Base-by-base conservation (phyloP, 495 filamentous ascomycete genomes). In the Xylaria nigripes region DNA sequence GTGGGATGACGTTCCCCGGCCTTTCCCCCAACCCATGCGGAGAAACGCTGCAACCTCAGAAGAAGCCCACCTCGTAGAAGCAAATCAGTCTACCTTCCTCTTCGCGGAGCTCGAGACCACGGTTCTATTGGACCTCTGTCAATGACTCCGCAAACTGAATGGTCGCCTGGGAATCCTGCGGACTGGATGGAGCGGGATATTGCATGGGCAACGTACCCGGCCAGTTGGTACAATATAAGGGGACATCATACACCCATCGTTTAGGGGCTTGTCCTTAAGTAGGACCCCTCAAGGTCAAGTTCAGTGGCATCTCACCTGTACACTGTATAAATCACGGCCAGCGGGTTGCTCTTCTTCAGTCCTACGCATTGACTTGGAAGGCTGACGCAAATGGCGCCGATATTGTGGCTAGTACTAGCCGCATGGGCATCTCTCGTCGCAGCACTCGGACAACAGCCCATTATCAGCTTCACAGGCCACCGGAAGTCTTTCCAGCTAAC, bases 391-490 rank as follows among this genome's bases (percentile, higher is more conserved):
- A 54, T 54, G 51, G 23, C 24, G 5, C 42, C 51, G 25, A 19
- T 54, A 13, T 9, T 24, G 23, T 55, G 46, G 53, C 29, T 55
- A 6, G 53, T 38, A 5, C 38, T 55, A 25, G 38, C 46, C 53
- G 29, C 29, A 19, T 55, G 45, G 53, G 53, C 56, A 27, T 48
- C 65, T 22, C 50, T 71, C 38, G 69, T 66, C 10, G 44, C 65
- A 36, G 78, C 76, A 1, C 68, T 84, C 23, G 81, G 79, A 42
- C 81, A 83, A 59, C 72, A 82, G 62, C 65, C 68, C 47, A 77
- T 79, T 36, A 72, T 86, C 58, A 70, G 71, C 27, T 79, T 81
- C 49, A 70, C 72, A 29, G 51, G 63, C 9, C 54, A 50, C 34
- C 52, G 66, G 1, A 66, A 65, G 1, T 63, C 72, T 34, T 58